Evolutionary conservation across 495 filamentous ascomycete genomes (phyloP), one percentile per base, ranked within the genome.

Genomic region (Neurospora sp.): DNA sequence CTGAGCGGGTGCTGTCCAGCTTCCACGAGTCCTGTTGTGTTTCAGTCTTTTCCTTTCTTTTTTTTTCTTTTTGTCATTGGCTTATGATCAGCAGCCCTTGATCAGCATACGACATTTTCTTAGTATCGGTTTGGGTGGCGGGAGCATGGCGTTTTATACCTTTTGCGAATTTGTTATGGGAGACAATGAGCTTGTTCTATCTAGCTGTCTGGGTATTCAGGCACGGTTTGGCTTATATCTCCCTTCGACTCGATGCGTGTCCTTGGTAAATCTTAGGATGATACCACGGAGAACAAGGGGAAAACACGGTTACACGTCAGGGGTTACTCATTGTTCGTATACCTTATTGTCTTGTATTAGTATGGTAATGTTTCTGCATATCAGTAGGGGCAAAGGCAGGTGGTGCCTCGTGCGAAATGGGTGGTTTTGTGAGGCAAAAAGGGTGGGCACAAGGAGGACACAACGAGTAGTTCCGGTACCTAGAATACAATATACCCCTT

Each of bases 1-100:
- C 70, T 85, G 76, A 76, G 11, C 59, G 37, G 69, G 69, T 42
- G 35, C 14, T 69, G 40, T 23, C 12, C 23, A 39, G 11, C 12
- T 40, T 18, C 37, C 39, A 9, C 48, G 37, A 20, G 37, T 40
- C 10, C 20, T 70, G 6, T 23, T 16, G n/a, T 18, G 38, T 37
- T 71, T 75, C 48, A 42, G 27, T 75, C 18, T 27, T 20, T 54
- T 72, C 37, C 41, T 59, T 71, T 27, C 39, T 48, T 18, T 70
- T 39, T n/a, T 14, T n/a, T 74, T 38, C n/a, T 20, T 41, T 72
- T 72, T 70, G 48, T 72, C 39, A 42, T 27, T 73, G 37, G 16
- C 39, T 70, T 62, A 23, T 44, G 14, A 40, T 40, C 39, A 40
- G 12, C 39, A 40, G 39, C 39, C 39, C 39, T 40, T 40, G 39